Evolutionary conservation across 1,284 basidiomycete genomes (phyloP).

Genomic region (Cryptococcus floricola): DNA sequence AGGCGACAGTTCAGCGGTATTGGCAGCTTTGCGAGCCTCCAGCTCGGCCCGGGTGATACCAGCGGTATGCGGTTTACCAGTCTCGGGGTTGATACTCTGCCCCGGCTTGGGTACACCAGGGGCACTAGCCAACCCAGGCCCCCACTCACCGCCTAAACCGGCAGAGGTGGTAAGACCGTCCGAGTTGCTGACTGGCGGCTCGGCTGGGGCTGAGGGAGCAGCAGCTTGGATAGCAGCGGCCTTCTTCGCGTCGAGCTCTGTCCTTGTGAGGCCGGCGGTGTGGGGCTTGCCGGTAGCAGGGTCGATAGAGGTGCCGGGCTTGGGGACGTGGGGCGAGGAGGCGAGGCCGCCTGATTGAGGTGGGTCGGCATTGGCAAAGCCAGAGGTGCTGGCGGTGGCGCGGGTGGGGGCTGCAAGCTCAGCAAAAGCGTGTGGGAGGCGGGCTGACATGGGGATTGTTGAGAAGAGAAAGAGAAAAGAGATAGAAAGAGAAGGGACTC

Average conservation of each 20-base stretch:
- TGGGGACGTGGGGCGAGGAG: slow-evolving; percentile 23
- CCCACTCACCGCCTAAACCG: slow-evolving; percentile 1
- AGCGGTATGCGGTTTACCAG: slow-evolving; percentile 33
- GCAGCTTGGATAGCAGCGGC: slow-evolving; percentile 10
- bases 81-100: slow-evolving; percentile 30
- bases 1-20: neutral
- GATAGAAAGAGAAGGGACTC: neutral
- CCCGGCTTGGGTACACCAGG: slow-evolving; percentile 29
- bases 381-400: slow-evolving; percentile 24
- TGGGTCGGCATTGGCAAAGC: slow-evolving; percentile 21
- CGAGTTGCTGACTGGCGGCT: too few species aligned
- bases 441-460: neutral
- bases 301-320: slow-evolving; percentile 13
- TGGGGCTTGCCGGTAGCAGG: slow-evolving; percentile 22
- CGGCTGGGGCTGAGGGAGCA: neutral
- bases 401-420: neutral
- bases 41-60: slow-evolving; percentile 38
- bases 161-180: neutral
- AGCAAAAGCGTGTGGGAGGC: neutral
- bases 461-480: neutral
- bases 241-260: slow-evolving; percentile 34
- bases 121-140: slow-evolving; percentile 15
- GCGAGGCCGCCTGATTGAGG: slow-evolving; percentile 16
- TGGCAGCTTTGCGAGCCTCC: neutral
- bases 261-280: slow-evolving; percentile 35